A percentile compares a stretch with the other conserved stretches of the same genome.
Conservation (phyloP, 1,139 yeast species). For the Kurtzmaniella quercitrusa region DNA sequence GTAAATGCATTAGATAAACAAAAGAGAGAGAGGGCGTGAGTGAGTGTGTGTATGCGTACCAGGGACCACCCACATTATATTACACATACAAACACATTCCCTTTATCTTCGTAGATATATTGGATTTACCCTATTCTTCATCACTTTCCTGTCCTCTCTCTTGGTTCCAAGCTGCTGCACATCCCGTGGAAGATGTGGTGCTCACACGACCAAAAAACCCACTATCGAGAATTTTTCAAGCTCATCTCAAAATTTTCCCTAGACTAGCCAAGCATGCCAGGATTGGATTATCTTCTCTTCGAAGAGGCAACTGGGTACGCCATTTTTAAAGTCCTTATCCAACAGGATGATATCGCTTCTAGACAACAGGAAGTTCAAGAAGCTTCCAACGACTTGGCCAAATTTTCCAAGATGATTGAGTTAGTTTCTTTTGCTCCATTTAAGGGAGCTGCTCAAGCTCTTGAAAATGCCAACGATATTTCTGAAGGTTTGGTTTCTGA, state of each 20-base stretch:
- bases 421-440: conserved; percentile 96
- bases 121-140: too few relatives aligned
- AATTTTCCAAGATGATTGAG: conserved; percentile 90
- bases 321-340: conserved; percentile 86
- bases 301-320: conserved; percentile 99
- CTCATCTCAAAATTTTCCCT: conserved; percentile 5
- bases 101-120: too few relatives aligned
- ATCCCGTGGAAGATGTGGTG: neutral
- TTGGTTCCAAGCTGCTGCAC: neutral
- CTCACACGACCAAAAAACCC: conserved; percentile 1
- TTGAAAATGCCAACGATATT: conserved; percentile 96
- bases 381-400: conserved; percentile 80
- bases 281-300: conserved; percentile 86
- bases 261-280: conserved; percentile 36
- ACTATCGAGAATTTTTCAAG: conserved; percentile 4
- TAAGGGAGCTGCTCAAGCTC: conserved; percentile 98
- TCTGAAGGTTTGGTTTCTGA: conserved; percentile 96
- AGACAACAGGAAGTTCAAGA: conserved; percentile 92
- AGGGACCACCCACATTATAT: too few relatives aligned
- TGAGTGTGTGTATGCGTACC: too few relatives aligned
- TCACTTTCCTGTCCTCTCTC: too few relatives aligned
- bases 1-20: too few relatives aligned
- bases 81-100: too few relatives aligned
- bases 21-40: too few relatives aligned
- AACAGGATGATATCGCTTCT: conserved; percentile 92